Conservation (phyloP, 768 basidiomycete species). For the Pisolithus microcarpus region DNA sequence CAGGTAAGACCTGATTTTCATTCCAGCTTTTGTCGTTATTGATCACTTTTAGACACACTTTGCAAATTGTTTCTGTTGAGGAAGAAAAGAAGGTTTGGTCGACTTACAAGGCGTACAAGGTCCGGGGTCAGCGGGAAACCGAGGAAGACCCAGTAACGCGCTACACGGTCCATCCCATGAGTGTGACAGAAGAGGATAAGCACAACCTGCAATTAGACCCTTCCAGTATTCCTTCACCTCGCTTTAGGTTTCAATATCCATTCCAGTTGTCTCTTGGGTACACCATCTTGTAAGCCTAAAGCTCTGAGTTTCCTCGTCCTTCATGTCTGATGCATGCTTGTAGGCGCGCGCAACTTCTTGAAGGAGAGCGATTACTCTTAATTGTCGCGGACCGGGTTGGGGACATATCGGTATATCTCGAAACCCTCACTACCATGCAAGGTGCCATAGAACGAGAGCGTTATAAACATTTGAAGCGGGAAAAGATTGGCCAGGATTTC, state of each 20-base stretch:
- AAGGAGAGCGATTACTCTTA: constrained; percentile 29
- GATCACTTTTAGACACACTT: constrained; percentile 2
- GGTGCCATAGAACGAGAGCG: constrained; percentile 19
- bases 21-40: neutral
- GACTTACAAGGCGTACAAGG: neutral
- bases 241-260: neutral
- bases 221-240: constrained; percentile 1
- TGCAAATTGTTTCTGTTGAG: constrained; percentile 1
- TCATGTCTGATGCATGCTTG: neutral
- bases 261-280: constrained; percentile 2
- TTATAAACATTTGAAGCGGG: constrained; percentile 27
- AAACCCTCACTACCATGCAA: constrained; percentile 21
- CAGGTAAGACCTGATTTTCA: constrained; percentile 6
- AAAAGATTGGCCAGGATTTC: constrained; percentile 34
- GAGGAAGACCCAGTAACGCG: neutral
- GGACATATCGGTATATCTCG: constrained; percentile 30
- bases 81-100: neutral
- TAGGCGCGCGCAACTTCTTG: constrained; percentile 32
- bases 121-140: neutral
- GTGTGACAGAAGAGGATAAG: constrained; percentile 1
- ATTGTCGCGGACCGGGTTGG: constrained; percentile 26
- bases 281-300: neutral
- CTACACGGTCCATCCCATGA: constrained; percentile 6
- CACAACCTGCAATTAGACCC: constrained; percentile 7
- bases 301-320: neutral